phyloP scores from a whole-genome alignment of 2,329 filamentous ascomycete genomes.

The Fusarium incarnatum region DNA sequence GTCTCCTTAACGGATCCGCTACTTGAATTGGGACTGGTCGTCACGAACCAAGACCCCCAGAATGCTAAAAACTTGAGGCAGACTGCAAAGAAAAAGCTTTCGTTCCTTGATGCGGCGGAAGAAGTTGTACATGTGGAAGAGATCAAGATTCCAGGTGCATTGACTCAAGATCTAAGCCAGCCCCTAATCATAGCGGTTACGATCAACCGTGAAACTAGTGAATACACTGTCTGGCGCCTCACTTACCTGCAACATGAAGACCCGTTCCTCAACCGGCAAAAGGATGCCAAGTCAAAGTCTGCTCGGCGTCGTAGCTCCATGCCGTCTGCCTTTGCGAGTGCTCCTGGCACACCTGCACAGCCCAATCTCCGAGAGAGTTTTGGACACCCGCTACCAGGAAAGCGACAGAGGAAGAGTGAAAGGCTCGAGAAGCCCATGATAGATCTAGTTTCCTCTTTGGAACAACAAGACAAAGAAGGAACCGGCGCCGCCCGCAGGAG shows the following conservation, averaged over 20 bases:
- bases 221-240: constrained; percentile 87
- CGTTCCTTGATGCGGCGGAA: constrained; percentile 78
- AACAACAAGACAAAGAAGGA: constrained; percentile 70
- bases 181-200: constrained; percentile 82
- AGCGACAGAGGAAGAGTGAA: constrained; percentile 65
- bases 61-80: constrained; percentile 47
- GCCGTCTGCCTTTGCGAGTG: constrained; percentile 76
- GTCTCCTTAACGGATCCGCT: constrained; percentile 89
- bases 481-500: constrained; percentile 66
- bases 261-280: constrained; percentile 60
- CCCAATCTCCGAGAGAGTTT: constrained; percentile 82
- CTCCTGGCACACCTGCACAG: constrained; percentile 80
- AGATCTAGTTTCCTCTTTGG: constrained; percentile 77
- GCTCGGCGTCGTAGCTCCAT: constrained; percentile 71
- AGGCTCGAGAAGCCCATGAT: constrained; percentile 65
- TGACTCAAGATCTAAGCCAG: constrained; percentile 53
- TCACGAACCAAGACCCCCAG: constrained; percentile 65
- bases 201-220: constrained; percentile 78
- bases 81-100: constrained; percentile 55
- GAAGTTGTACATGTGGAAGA: constrained; percentile 86
- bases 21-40: constrained; percentile 85
- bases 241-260: constrained; percentile 79
- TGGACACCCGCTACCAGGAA: constrained; percentile 67
- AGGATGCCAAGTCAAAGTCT: constrained; percentile 59
- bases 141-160: constrained; percentile 65